Base-by-base conservation (phyloP, 1,284 basidiomycete genomes). In the Cystobasidium sp. region DNA sequence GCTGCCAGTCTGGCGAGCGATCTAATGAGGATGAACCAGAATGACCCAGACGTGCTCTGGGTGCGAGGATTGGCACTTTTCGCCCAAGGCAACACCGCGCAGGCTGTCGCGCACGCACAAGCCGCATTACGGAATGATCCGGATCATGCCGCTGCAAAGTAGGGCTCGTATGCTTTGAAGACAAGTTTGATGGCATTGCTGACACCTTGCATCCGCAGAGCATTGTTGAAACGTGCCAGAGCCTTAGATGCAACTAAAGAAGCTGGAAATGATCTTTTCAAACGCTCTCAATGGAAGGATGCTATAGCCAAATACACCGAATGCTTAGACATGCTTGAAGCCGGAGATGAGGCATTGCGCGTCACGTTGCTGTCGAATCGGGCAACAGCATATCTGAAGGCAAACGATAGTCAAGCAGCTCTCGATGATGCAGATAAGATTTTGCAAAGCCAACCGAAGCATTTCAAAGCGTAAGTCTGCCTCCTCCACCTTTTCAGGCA, bases 181-280 rank as follows among this genome's bases (percentile, higher is more conserved):
- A 4, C 46, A 14, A 2, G 10, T n/a, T 1, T 31, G 43, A 65
- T 51, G 64, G 3, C 24, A n/a, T 18, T 51, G 20, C 49, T 16
- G 9, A 14, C 6, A 4, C 62, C 41, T 24, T 10, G 2, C 8
- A 3, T 6, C 67, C 77, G 52, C 61, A 75, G 68, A 53, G 67
- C 85, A 74, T 83, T 94, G 66, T 85, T 93, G 68, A 90, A 89
- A 80, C 88, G 91, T 18, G 86, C 91, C 24, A 90, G 90, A 79
- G 89, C 90, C 59, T 87, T 95, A 14, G 92, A 95, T 77, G 84
- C 88, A 66, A 82, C 91, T 61, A 95, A 95, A 80, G 92, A 94
- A 76, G 91, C 92, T 77, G 93, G 93, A 0, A 95, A 95, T 79
- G 80, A 82, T 0, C 86, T 87, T 0, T 95, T 95, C 84, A 94